Evolutionary conservation across 129 eudicot species (phyloP).

Genomic region (Tagetes erecta): DNA sequence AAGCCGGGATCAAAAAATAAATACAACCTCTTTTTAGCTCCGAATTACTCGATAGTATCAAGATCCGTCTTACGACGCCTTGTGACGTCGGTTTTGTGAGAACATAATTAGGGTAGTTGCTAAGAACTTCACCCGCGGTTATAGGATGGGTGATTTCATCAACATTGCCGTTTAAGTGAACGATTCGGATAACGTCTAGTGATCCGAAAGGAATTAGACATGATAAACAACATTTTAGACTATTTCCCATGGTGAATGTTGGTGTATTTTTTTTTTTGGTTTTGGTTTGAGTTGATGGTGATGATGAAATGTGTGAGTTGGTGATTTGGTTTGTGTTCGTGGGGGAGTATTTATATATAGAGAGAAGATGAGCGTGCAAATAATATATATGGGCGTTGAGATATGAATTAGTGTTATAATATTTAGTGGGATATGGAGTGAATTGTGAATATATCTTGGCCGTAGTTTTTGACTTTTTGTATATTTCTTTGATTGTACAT

Average conservation of each 20-base stretch:
- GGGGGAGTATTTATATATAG: slow-evolving; percentile 31
- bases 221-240: slow-evolving; percentile 83
- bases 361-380: slow-evolving; percentile 19
- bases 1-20: slow-evolving; percentile 70
- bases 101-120: slow-evolving; percentile 68
- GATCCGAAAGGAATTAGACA: slow-evolving; percentile 95
- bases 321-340: slow-evolving; percentile 1
- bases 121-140: slow-evolving; percentile 79
- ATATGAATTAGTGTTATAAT: slow-evolving; percentile 21
- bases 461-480: background rate
- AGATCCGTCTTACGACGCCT: slow-evolving; percentile 52
- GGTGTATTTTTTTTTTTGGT: too few species aligned
- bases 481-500: slow-evolving; percentile 22
- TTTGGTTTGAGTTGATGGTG: background rate
- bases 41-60: slow-evolving; percentile 58
- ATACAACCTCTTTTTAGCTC: slow-evolving; percentile 83
- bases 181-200: slow-evolving; percentile 81
- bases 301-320: slow-evolving; percentile 4
- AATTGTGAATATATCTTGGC: slow-evolving; percentile 23
- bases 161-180: slow-evolving; percentile 71
- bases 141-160: slow-evolving; percentile 70
- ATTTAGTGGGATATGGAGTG: slow-evolving; percentile 24
- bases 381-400: background rate
- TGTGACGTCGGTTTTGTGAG: slow-evolving; percentile 69
- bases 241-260: slow-evolving; percentile 56